phyloP scores from a whole-genome alignment of 495 filamentous ascomycete genomes.

The Penicillium argentinense region DNA sequence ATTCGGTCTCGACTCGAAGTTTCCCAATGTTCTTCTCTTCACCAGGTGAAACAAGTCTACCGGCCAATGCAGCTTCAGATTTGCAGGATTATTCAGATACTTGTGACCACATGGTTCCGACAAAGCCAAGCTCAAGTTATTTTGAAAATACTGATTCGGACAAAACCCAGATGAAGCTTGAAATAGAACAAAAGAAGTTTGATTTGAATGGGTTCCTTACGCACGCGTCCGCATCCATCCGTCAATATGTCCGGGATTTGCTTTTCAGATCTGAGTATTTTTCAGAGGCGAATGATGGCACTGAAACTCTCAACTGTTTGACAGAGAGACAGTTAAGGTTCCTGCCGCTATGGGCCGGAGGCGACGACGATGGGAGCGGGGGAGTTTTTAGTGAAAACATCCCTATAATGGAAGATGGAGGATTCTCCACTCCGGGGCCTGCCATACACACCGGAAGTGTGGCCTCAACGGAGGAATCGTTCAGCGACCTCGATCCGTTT shows the following conservation, averaged over 20 bases:
- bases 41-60: not conserved
- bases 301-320: constrained; percentile 48
- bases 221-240: constrained; percentile 19
- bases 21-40: not conserved
- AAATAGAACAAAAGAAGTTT: not conserved
- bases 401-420: constrained; percentile 37
- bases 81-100: too few species aligned
- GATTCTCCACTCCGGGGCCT: constrained; percentile 46
- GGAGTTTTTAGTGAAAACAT: constrained; percentile 49
- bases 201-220: constrained; percentile 6
- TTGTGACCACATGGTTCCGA: too few species aligned
- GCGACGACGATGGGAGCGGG: constrained; percentile 53
- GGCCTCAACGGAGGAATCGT: constrained; percentile 20
- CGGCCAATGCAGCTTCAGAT: too few species aligned
- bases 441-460: constrained; percentile 39
- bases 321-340: constrained; percentile 50
- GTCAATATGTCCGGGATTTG: constrained; percentile 15
- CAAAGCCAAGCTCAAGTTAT: too few species aligned
- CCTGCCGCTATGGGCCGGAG: constrained; percentile 57
- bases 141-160: too few species aligned
- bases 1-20: not conserved
- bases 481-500: constrained; percentile 23
- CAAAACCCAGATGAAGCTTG: too few species aligned
- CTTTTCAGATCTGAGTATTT: constrained; percentile 11
- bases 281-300: constrained; percentile 3